phyloP scores from a whole-genome alignment of 768 basidiomycete species.

The Hydnum rufescens region DNA sequence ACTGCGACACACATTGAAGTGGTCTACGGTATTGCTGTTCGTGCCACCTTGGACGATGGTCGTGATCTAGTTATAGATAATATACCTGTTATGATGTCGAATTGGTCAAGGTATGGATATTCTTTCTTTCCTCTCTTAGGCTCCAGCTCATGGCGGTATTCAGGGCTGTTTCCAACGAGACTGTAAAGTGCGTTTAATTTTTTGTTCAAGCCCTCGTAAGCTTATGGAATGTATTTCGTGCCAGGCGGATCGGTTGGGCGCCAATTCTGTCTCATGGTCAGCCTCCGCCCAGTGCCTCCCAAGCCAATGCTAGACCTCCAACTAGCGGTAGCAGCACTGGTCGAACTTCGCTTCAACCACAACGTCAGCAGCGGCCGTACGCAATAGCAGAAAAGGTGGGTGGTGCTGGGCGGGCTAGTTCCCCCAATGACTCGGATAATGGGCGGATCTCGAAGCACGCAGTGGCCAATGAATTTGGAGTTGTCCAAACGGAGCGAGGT shows the following conservation, averaged over 20 bases:
- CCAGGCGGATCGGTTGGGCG: slow-evolving; percentile 26
- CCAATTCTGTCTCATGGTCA: not conserved
- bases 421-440: not conserved
- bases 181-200: slow-evolving; percentile 26
- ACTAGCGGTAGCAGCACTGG: not conserved
- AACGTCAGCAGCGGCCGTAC: not conserved
- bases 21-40: slow-evolving; percentile 55
- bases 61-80: slow-evolving; percentile 41
- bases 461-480: slow-evolving; percentile 1
- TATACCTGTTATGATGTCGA: slow-evolving; percentile 61
- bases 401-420: too few species aligned
- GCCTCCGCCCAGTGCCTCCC: not conserved
- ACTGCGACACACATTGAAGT: slow-evolving; percentile 55
- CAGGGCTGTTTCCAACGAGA: slow-evolving; percentile 53
- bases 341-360: not conserved
- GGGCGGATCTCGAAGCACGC: not conserved
- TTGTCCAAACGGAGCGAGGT: not conserved
- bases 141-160: not conserved
- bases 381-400: not conserved
- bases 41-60: slow-evolving; percentile 54
- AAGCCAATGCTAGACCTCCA: not conserved
- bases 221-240: not conserved
- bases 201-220: not conserved
- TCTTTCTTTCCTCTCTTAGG: not conserved
- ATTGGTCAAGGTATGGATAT: slow-evolving; percentile 69